A percentile compares a stretch with the other conserved stretches of the same genome.
Evolutionary conservation across 352 stramenopile genomes (phyloP).

Genomic region (Blastocystis sp.): DNA sequence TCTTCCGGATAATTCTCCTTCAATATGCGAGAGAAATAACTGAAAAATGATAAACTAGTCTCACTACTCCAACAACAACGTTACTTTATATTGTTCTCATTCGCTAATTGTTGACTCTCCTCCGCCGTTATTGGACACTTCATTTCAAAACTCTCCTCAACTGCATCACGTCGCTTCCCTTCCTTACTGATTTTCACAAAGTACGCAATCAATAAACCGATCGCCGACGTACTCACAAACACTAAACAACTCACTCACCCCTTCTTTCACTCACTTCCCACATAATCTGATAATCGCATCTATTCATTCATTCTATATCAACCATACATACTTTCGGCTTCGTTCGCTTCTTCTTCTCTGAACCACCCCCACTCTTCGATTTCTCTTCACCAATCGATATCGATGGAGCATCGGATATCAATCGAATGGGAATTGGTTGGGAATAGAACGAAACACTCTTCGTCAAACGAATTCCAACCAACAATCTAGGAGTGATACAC

Average conservation of each 20-base stretch:
- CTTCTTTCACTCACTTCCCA: neutral
- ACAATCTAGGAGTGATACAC: neutral
- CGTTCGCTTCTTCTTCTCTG: neutral
- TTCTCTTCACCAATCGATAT: neutral
- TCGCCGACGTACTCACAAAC: neutral
- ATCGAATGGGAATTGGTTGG: neutral
- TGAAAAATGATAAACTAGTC: neutral
- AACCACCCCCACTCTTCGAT: too few relatives aligned
- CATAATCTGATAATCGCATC: neutral
- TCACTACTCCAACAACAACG: neutral
- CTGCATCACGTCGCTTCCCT: neutral
- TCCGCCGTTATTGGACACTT: neutral
- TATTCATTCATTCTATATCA: neutral
- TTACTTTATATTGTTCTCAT: neutral
- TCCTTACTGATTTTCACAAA: slow-evolving; percentile 30
- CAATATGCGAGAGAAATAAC: neutral
- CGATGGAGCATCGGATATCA: neutral
- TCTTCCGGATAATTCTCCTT: neutral
- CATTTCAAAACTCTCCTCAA: neutral
- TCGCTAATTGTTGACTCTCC: neutral
- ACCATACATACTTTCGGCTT: neutral
- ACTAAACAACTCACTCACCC: neutral
- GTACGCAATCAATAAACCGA: neutral
- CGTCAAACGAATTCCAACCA: neutral
- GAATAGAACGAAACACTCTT: neutral